Conservation (phyloP, 352 stramenopile genomes). For the Pythium biforme region DNA sequence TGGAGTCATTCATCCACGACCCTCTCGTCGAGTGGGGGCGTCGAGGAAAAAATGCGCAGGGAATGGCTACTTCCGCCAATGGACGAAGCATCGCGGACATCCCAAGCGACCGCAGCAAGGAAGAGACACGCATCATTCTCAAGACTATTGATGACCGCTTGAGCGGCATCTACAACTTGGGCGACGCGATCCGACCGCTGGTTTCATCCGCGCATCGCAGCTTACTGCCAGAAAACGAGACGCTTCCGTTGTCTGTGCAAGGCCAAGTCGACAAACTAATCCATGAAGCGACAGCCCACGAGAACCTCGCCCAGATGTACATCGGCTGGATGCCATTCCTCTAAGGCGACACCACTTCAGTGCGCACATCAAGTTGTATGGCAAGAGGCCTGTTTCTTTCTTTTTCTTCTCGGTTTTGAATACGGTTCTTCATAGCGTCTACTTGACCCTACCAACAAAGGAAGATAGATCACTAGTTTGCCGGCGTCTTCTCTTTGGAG, state of each 20-base stretch:
- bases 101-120: constrained; percentile 74
- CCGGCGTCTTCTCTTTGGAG: constrained; percentile 27
- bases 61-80: constrained; percentile 27
- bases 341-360: constrained; percentile 25
- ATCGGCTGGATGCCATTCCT: constrained; percentile 95
- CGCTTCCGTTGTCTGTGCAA: constrained; percentile 91
- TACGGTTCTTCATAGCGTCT: not conserved
- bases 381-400: constrained; percentile 1
- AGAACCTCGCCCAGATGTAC: constrained; percentile 95
- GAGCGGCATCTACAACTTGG: constrained; percentile 92
- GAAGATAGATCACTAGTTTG: constrained; percentile 2
- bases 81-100: constrained; percentile 47
- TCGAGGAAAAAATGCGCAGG: constrained; percentile 66
- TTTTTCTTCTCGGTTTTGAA: not conserved
- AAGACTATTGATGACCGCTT: constrained; percentile 91
- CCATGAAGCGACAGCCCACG: constrained; percentile 88
- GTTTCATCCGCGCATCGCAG: constrained; percentile 65
- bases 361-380: not conserved
- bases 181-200: constrained; percentile 69
- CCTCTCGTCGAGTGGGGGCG: constrained; percentile 92
- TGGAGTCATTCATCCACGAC: constrained; percentile 99
- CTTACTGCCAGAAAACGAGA: constrained; percentile 74
- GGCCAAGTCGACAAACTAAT: constrained; percentile 94
- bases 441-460: not conserved
- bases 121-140: constrained; percentile 85